Percentiles rank a stretch among this genome's conserved stretches.
phyloP scores from a whole-genome alignment of 202 grass and related monocot species.

The Carex arenaria region DNA sequence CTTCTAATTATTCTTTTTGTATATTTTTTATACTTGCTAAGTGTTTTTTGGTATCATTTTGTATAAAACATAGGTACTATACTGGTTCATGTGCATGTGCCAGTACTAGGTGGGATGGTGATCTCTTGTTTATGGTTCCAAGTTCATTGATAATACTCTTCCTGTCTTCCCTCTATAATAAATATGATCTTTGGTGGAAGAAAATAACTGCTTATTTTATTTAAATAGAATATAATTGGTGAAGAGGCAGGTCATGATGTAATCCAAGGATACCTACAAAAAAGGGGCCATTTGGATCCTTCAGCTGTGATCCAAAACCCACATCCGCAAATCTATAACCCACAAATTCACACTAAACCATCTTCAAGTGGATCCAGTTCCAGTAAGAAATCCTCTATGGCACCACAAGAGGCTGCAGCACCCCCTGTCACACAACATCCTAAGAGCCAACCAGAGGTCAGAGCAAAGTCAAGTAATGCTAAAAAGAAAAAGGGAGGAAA shows the following conservation, averaged over 20 bases:
- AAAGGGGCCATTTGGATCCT: conserved; percentile 50
- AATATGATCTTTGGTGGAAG: not conserved
- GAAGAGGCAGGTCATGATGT: conserved; percentile 59
- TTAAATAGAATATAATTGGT: conserved; percentile 82
- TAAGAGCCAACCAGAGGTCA: conserved; percentile 45
- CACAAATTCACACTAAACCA: conserved; percentile 53
- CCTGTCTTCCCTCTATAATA: not conserved
- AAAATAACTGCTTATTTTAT: not conserved
- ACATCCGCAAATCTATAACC: conserved; percentile 20
- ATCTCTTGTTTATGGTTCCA: not conserved
- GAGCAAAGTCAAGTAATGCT: conserved; percentile 41
- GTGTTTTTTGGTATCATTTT: not conserved
- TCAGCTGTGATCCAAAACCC: conserved; percentile 22
- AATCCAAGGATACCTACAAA: conserved; percentile 79
- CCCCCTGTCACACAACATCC: conserved; percentile 43
- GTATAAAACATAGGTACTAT: not conserved
- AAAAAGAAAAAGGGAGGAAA: conserved; percentile 86
- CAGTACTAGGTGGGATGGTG: not conserved
- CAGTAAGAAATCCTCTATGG: conserved; percentile 50
- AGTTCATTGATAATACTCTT: not conserved
- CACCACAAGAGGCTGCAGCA: conserved; percentile 38
- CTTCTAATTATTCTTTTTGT: not conserved
- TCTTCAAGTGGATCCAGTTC: conserved; percentile 33
- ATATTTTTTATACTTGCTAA: not conserved
- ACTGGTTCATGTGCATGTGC: not conserved